Evolutionary conservation across 2,329 filamentous ascomycete species (phyloP).

Genomic region (Geosmithia flava): DNA sequence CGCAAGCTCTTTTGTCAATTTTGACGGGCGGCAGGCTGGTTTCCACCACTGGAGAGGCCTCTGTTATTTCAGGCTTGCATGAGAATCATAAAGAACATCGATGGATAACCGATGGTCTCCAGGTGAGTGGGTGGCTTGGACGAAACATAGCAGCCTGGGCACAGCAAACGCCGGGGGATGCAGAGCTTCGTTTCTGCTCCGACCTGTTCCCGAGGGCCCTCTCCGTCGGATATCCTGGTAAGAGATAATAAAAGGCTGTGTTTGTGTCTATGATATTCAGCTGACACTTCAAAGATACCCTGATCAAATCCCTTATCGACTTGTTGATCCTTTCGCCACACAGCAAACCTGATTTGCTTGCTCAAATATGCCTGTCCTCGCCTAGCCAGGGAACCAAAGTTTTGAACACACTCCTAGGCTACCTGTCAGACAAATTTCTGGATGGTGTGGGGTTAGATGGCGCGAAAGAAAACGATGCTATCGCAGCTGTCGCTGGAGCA

Average conservation of each 20-base stretch:
- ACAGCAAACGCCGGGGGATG: slow-evolving; percentile 14
- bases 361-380: slow-evolving; percentile 15
- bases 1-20: slow-evolving; percentile 25
- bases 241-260: slow-evolving; percentile 6
- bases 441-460: slow-evolving; percentile 18
- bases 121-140: slow-evolving; percentile 63
- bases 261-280: neutral
- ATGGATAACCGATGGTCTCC: slow-evolving; percentile 54
- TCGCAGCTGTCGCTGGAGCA: slow-evolving; percentile 48
- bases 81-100: slow-evolving; percentile 8
- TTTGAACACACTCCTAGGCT: slow-evolving; percentile 16
- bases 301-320: slow-evolving; percentile 23
- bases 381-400: slow-evolving; percentile 13
- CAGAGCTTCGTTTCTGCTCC: slow-evolving; percentile 27
- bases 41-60: slow-evolving; percentile 42
- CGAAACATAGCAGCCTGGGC: slow-evolving; percentile 42
- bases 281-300: slow-evolving; percentile 21
- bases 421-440: slow-evolving; percentile 33
- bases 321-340: slow-evolving; percentile 21
- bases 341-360: slow-evolving; percentile 11
- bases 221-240: slow-evolving; percentile 63
- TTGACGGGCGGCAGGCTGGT: slow-evolving; percentile 36
- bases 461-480: slow-evolving; percentile 15
- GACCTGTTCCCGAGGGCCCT: slow-evolving; percentile 46
- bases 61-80: slow-evolving; percentile 29